phyloP scores from a whole-genome alignment of 2,329 filamentous ascomycete genomes.

The Alternaria arborescens region DNA sequence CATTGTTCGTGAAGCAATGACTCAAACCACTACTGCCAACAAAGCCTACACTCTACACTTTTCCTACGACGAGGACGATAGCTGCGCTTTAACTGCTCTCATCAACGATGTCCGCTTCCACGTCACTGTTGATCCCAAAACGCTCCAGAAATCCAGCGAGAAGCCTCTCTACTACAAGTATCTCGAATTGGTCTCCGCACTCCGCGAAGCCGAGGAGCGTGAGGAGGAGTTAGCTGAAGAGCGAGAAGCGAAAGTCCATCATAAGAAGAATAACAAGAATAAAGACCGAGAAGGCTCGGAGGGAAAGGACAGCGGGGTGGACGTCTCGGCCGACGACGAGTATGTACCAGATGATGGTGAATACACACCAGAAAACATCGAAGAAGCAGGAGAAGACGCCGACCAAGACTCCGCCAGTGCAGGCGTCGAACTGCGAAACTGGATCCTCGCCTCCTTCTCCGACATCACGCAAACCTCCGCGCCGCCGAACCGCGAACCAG shows the following conservation, averaged over 20 bases:
- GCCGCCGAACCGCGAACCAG: conserved; percentile 24
- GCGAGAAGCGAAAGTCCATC: conserved; percentile 5
- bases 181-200: conserved; percentile 22
- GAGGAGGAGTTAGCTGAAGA: conserved; percentile 20
- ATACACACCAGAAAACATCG: conserved; percentile 10
- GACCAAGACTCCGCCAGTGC: conserved; percentile 28
- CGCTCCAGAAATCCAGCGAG: conserved; percentile 21
- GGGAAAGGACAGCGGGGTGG: conserved; percentile 26
- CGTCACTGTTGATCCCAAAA: conserved; percentile 17
- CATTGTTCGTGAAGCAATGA: conserved; percentile 13
- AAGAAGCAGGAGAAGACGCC: conserved; percentile 22
- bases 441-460: conserved; percentile 20
- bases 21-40: conserved; percentile 8
- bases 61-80: conserved; percentile 25
- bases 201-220: conserved; percentile 26
- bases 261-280: conserved; percentile 3
- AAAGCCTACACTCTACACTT: conserved; percentile 25
- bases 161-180: conserved; percentile 30
- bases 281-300: conserved; percentile 14
- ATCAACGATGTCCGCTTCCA: conserved; percentile 34
- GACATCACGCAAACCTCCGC: conserved; percentile 21
- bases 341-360: conserved; percentile 12
- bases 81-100: conserved; percentile 23
- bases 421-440: conserved; percentile 24
- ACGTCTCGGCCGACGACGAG: conserved; percentile 21